These are phyloP conservation scores for Onygenales sp. DNA, from an alignment of 2,329 filamentous ascomycete species.

Conservation along the genomic window DNA sequence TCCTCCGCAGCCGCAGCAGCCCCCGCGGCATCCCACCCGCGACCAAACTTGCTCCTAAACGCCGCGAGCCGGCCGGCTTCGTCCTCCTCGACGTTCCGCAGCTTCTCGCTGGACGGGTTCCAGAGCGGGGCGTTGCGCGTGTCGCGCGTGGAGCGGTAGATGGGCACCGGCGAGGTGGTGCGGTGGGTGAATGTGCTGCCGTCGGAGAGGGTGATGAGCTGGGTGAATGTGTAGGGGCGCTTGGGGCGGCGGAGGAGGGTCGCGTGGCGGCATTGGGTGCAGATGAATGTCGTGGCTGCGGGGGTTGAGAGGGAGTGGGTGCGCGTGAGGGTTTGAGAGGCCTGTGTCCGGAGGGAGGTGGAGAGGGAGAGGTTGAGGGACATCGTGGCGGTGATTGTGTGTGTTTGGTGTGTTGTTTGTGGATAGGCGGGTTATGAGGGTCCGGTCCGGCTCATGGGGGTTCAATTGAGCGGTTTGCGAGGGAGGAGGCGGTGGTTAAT, in stretches of 20 bases:
- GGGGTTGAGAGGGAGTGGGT: conserved; percentile 28
- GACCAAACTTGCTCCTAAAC: conserved; percentile 77
- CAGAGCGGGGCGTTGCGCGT: conserved; percentile 81
- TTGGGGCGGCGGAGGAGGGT: conserved; percentile 81
- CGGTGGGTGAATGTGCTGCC: conserved; percentile 62
- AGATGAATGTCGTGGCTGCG: conserved; percentile 35
- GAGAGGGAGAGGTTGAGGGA: conserved; percentile 23
- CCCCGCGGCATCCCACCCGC: conserved; percentile 62
- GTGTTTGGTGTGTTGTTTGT: conserved; percentile 15
- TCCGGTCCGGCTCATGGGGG: conserved; percentile 13
- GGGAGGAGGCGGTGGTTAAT: conserved; percentile 19
- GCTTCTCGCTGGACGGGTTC: conserved; percentile 74
- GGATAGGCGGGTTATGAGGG: neutral
- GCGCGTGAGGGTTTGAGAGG: conserved; percentile 6
- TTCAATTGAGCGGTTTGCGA: neutral
- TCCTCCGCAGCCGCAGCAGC: conserved; percentile 21
- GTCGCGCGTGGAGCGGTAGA: conserved; percentile 64
- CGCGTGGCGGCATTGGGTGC: conserved; percentile 64
- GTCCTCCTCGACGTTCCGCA: conserved; percentile 86
- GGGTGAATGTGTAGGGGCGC: conserved; percentile 93
- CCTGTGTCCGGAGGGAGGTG: conserved; percentile 14
- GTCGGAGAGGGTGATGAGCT: conserved; percentile 85
- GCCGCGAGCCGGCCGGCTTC: conserved; percentile 83
- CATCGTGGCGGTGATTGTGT: neutral
- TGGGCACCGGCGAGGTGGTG: conserved; percentile 42